A percentile compares a stretch with the other conserved stretches of the same genome.
Conservation (phyloP, 371 early-diverging fungal genomes). For the Capillidium rhysosporum region DNA sequence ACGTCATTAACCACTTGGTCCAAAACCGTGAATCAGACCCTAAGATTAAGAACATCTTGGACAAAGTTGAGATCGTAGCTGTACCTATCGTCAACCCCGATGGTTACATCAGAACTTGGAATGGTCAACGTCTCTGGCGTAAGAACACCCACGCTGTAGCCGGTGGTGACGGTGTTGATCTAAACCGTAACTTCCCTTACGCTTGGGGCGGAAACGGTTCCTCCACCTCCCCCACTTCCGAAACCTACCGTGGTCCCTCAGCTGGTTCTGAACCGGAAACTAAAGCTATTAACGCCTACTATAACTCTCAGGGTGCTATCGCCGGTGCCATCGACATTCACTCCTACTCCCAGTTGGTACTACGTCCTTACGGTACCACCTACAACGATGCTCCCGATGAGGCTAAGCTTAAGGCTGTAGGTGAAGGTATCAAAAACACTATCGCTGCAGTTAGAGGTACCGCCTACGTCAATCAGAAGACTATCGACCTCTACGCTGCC, state of each 20-base stretch:
- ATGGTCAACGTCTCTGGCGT: slow-evolving; percentile 19
- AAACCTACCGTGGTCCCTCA: slow-evolving; percentile 21
- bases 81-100: slow-evolving; percentile 28
- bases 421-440: neutral
- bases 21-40: slow-evolving; percentile 4
- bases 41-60: neutral
- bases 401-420: neutral
- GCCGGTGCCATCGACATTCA: slow-evolving; percentile 25
- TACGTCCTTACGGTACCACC: slow-evolving; percentile 13
- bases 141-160: slow-evolving; percentile 14
- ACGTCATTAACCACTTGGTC: slow-evolving; percentile 3
- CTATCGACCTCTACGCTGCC: slow-evolving; percentile 3
- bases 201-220: slow-evolving; percentile 23
- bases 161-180: slow-evolving; percentile 7
- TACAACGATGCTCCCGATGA: neutral
- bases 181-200: slow-evolving; percentile 17
- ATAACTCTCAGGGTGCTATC: slow-evolving; percentile 12
- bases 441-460: neutral
- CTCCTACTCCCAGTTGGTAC: slow-evolving; percentile 14
- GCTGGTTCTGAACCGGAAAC: slow-evolving; percentile 20
- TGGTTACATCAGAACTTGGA: slow-evolving; percentile 22
- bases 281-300: slow-evolving; percentile 14
- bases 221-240: slow-evolving; percentile 15
- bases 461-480: neutral
- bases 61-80: slow-evolving; percentile 15